Evolutionary conservation across 495 filamentous ascomycete genomes (phyloP).

Genomic region (Penicillium fimorum): DNA sequence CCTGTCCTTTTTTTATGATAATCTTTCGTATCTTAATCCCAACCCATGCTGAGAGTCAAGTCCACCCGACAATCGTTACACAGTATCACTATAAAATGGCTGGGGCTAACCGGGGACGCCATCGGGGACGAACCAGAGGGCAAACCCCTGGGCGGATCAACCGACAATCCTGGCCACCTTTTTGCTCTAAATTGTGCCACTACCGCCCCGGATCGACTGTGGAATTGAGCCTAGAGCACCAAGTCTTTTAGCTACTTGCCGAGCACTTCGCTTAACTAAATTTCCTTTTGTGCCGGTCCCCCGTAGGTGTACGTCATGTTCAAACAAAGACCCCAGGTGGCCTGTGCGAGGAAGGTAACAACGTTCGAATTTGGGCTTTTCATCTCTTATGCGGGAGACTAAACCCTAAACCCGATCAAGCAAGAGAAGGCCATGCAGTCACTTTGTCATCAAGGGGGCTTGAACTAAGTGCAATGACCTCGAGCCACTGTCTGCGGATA

Average conservation of each 20-base stretch:
- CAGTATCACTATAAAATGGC: constrained; percentile 2
- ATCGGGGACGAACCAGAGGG: constrained; percentile 11
- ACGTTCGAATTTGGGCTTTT: constrained; percentile 8
- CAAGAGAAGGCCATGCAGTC: constrained; percentile 2
- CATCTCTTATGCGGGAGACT: neutral
- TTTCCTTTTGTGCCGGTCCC: constrained; percentile 6
- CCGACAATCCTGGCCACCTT: constrained; percentile 26
- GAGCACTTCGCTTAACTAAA: neutral
- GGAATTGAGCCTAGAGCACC: constrained; percentile 7
- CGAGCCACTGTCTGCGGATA: constrained; percentile 1
- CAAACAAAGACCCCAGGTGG: constrained; percentile 1
- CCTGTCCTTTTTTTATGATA: neutral
- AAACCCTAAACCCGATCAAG: constrained; percentile 5
- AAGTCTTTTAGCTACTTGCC: neutral
- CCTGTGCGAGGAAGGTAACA: constrained; percentile 7
- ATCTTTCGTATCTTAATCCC: neutral
- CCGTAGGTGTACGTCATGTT: constrained; percentile 6
- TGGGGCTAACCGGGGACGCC: constrained; percentile 2
- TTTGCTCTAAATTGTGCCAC: constrained; percentile 28
- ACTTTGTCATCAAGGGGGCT: constrained; percentile 1
- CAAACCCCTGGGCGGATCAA: constrained; percentile 41
- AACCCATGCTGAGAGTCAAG: constrained; percentile 5
- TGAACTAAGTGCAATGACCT: neutral
- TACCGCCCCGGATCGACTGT: constrained; percentile 32
- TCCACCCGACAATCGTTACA: constrained; percentile 7